Percentiles rank a stretch among this genome's conserved stretches.
Conservation (phyloP, 2,329 filamentous ascomycete species). For the Chaetoscypha palmicola region DNA sequence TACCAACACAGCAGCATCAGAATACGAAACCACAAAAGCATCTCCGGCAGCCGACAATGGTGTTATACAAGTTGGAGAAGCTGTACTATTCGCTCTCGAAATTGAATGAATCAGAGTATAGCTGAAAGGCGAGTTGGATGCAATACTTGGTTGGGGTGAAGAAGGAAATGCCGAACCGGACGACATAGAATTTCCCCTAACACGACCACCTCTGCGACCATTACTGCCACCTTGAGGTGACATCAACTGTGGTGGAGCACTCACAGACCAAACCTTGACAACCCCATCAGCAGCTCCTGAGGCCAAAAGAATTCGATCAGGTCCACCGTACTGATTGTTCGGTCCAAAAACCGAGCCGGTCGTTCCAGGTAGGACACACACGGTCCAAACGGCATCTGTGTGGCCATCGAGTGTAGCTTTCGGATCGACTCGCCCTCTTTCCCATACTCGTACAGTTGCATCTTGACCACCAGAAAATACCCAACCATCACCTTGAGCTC, state of each 20-base stretch:
- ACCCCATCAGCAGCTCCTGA: conserved; percentile 88
- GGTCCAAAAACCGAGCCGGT: conserved; percentile 74
- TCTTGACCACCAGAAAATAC: conserved; percentile 97
- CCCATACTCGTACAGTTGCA: conserved; percentile 88
- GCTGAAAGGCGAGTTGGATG: conserved; percentile 78
- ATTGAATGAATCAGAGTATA: conserved; percentile 87
- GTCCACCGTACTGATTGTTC: conserved; percentile 64
- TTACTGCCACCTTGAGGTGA: conserved; percentile 64
- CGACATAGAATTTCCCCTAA: conserved; percentile 86
- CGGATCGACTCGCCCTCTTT: conserved; percentile 85
- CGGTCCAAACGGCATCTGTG: conserved; percentile 90
- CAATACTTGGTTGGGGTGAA: conserved; percentile 81
- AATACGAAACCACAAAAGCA: conserved; percentile 87
- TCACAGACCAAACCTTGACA: conserved; percentile 91
- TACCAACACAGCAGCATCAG: conserved; percentile 81
- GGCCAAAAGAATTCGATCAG: conserved; percentile 82
- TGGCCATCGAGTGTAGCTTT: conserved; percentile 93
- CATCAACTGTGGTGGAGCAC: conserved; percentile 76
- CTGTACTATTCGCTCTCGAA: conserved; percentile 56
- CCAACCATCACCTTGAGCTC: conserved; percentile 89
- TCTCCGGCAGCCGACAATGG: conserved; percentile 76
- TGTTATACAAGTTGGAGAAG: conserved; percentile 88
- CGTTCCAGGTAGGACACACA: conserved; percentile 84
- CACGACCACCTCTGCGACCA: conserved; percentile 63
- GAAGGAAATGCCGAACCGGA: conserved; percentile 88